Evolutionary conservation across 2,329 filamentous ascomycete genomes (phyloP).

Genomic region (Dactylellina drechsleri): DNA sequence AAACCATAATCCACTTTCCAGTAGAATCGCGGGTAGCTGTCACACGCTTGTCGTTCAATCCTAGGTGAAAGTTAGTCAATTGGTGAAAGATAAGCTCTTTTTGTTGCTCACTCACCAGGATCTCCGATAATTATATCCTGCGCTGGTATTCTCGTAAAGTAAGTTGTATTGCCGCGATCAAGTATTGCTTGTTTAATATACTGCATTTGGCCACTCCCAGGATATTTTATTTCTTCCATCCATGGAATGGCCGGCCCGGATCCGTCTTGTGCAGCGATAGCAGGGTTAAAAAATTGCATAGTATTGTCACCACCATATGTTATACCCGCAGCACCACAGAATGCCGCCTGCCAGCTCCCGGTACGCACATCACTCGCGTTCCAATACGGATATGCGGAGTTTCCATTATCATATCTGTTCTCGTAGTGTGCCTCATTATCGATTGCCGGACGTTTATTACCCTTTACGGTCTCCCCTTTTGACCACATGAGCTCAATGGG

Average conservation of each 20-base stretch:
- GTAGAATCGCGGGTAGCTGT: slow-evolving; percentile 53
- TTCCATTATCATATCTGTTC: slow-evolving; percentile 55
- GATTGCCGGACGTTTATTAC: slow-evolving; percentile 51
- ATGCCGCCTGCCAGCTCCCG: slow-evolving; percentile 55
- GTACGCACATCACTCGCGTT: slow-evolving; percentile 56
- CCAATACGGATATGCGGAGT: slow-evolving; percentile 48
- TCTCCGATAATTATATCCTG: slow-evolving; percentile 50
- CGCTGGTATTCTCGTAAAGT: slow-evolving; percentile 45
- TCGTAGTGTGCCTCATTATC: slow-evolving; percentile 57
- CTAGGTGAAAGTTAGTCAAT: not conserved
- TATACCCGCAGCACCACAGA: slow-evolving; percentile 55
- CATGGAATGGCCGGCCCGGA: slow-evolving; percentile 51
- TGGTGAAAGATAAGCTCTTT: not conserved
- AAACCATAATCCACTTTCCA: slow-evolving; percentile 56
- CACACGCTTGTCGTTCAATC: slow-evolving; percentile 49
- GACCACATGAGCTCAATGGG: slow-evolving; percentile 56
- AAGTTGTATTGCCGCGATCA: slow-evolving; percentile 53
- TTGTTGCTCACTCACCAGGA: slow-evolving; percentile 20
- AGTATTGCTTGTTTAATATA: slow-evolving; percentile 53
- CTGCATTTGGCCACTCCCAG: slow-evolving; percentile 55
- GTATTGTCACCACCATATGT: slow-evolving; percentile 56
- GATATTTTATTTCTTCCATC: slow-evolving; percentile 53
- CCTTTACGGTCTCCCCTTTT: slow-evolving; percentile 31
- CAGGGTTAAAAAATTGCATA: slow-evolving; percentile 55
- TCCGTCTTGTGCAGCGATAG: slow-evolving; percentile 40